A percentile compares a stretch with the other conserved stretches of the same genome.
Evolutionary conservation across 1,284 basidiomycete genomes (phyloP).

Genomic region (Phellopilus nigrolimitatus): DNA sequence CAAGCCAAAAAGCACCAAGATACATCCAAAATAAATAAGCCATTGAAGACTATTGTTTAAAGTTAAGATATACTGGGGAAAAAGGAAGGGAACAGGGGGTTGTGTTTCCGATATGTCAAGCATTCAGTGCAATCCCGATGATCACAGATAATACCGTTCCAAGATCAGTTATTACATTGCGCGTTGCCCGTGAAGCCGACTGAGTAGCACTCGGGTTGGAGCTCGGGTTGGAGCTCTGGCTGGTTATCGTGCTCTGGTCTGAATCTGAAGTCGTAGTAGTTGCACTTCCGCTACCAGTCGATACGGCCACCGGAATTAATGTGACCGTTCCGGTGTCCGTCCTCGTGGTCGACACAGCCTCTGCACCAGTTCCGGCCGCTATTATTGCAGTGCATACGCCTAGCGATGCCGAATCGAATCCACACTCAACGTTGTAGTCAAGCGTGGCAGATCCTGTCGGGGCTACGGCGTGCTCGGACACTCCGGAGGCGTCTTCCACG

Average conservation of each 20-base stretch:
- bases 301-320: conserved; percentile 3
- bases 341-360: not conserved
- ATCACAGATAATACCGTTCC: too few species aligned
- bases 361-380: not conserved
- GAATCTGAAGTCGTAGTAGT: not conserved
- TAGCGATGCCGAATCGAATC: not conserved
- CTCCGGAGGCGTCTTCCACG: conserved; percentile 1
- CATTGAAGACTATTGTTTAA: too few species aligned
- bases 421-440: not conserved
- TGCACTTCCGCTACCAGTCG: not conserved
- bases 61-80: too few species aligned
- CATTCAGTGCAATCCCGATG: too few species aligned
- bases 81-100: too few species aligned
- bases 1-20: too few species aligned
- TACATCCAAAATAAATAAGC: too few species aligned
- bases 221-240: not conserved
- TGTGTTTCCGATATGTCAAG: too few species aligned
- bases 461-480: conserved; percentile 1
- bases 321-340: not conserved
- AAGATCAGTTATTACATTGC: too few species aligned
- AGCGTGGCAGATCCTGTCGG: not conserved
- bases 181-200: too few species aligned
- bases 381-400: not conserved
- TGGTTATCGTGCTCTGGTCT: not conserved
- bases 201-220: too few species aligned